Evolutionary conservation across 345 rosid species (phyloP).

Genomic region (Sisymbrium altissimum): DNA sequence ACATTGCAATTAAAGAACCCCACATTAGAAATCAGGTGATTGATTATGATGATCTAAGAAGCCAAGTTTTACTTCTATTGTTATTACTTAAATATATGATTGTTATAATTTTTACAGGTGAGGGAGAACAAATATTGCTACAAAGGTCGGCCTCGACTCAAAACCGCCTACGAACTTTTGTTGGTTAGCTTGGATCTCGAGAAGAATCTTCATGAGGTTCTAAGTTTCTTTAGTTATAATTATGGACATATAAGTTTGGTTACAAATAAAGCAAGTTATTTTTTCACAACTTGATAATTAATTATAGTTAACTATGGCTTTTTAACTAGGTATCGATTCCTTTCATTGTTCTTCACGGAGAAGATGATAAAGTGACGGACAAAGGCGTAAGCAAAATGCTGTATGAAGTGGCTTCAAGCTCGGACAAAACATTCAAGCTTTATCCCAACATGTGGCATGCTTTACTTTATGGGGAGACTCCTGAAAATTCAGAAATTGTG

Average conservation of each 20-base stretch:
- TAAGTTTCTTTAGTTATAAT: neutral
- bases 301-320: neutral
- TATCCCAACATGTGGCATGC: slow-evolving; percentile 96
- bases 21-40: slow-evolving; percentile 61
- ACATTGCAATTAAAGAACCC: slow-evolving; percentile 58
- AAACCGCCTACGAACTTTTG: slow-evolving; percentile 60
- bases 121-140: slow-evolving; percentile 71
- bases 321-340: slow-evolving; percentile 55
- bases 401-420: slow-evolving; percentile 48
- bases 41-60: neutral
- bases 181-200: slow-evolving; percentile 55
- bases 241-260: neutral
- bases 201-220: slow-evolving; percentile 58
- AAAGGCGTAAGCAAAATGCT: slow-evolving; percentile 50
- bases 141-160: slow-evolving; percentile 73
- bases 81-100: neutral
- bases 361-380: slow-evolving; percentile 72
- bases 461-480: slow-evolving; percentile 64
- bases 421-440: slow-evolving; percentile 69
- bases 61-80: neutral
- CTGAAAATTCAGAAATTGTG: slow-evolving; percentile 47
- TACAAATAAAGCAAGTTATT: neutral
- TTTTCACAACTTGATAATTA: neutral
- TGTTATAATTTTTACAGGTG: slow-evolving; percentile 38
- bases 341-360: slow-evolving; percentile 73